Percentiles rank a stretch among this genome's conserved stretches.
phyloP scores from a whole-genome alignment of 495 filamentous ascomycete species.

The Parachaetomium inaequale region DNA sequence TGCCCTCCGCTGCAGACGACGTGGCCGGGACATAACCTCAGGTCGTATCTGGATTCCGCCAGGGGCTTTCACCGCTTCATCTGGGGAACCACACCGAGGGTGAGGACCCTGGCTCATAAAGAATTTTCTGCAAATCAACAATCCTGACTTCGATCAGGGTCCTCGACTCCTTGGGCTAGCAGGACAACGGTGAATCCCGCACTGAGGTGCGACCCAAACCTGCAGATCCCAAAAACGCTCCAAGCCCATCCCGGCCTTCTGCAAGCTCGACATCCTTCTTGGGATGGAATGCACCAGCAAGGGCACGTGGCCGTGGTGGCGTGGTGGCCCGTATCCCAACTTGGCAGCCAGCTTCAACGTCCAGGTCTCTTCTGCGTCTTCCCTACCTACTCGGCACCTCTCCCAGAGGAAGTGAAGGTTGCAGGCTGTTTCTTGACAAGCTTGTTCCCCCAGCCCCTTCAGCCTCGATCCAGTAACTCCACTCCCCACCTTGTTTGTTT shows the following conservation, averaged over 20 bases:
- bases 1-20: background rate
- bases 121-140: background rate
- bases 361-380: too few relatives aligned
- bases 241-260: background rate
- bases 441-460: too few relatives aligned
- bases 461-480: too few relatives aligned
- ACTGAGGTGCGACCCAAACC: background rate
- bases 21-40: background rate
- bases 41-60: background rate
- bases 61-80: background rate
- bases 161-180: background rate
- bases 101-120: slow-evolving; percentile 1
- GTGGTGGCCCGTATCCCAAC: too few relatives aligned
- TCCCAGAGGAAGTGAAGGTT: too few relatives aligned
- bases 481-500: too few relatives aligned
- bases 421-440: too few relatives aligned
- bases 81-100: slow-evolving; percentile 8
- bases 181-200: background rate
- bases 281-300: too few relatives aligned
- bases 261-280: too few relatives aligned
- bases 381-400: too few relatives aligned
- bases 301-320: slow-evolving; percentile 1
- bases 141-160: background rate
- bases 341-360: too few relatives aligned
- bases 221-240: background rate